Evolutionary conservation across 768 basidiomycete species (phyloP).

Genomic region (Paxillus involutus): DNA sequence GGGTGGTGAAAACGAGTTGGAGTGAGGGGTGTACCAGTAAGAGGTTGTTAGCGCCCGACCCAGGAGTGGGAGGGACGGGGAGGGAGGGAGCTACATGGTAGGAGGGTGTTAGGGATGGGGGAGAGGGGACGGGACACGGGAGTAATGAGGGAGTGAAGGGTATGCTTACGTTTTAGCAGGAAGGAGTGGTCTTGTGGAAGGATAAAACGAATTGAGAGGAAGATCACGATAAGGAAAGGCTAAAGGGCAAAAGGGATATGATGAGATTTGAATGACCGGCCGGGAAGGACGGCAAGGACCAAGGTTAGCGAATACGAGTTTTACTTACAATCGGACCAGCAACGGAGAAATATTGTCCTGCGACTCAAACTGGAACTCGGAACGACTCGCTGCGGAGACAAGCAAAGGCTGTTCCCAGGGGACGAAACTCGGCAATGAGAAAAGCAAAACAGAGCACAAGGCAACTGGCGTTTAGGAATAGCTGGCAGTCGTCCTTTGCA

Average conservation of each 20-base stretch:
- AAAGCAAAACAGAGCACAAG: constrained; percentile 1
- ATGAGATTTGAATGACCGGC: constrained; percentile 15
- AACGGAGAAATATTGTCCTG: constrained; percentile 5
- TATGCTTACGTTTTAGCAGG: constrained; percentile 15
- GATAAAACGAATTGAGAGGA: constrained; percentile 11
- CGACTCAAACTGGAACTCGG: constrained; percentile 8
- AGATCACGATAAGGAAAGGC: constrained; percentile 18
- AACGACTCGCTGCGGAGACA: constrained; percentile 17
- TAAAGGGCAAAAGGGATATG: constrained; percentile 8
- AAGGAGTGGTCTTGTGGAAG: background rate
- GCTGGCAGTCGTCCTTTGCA: background rate
- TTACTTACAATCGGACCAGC: constrained; percentile 8
- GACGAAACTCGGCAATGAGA: constrained; percentile 7
- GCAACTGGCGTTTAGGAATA: background rate
- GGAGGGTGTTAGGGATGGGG: background rate
- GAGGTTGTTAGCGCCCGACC: constrained; percentile 14
- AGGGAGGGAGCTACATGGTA: background rate
- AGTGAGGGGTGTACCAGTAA: constrained; percentile 1
- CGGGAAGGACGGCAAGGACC: constrained; percentile 5
- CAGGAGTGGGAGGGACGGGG: background rate
- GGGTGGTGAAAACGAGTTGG: background rate
- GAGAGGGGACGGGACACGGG: background rate
- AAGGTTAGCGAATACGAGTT: background rate
- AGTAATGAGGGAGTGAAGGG: background rate
- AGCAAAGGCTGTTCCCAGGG: constrained; percentile 24